Conservation (phyloP, 345 rosid species). For the Eucalyptus melliodora region DNA sequence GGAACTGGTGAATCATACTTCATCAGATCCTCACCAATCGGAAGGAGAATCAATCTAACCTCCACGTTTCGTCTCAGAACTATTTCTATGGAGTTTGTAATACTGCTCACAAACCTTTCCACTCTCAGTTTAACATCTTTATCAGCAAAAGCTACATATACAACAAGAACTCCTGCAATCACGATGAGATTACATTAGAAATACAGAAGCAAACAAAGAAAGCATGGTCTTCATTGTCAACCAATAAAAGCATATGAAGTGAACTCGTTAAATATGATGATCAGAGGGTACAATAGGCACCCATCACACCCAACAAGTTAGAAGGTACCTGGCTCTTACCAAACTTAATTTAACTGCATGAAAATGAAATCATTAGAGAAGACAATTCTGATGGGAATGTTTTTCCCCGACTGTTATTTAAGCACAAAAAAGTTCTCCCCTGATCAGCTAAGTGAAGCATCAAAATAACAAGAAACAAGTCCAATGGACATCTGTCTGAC, state of each 20-base stretch:
- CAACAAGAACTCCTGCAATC: conserved; percentile 65
- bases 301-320: neutral
- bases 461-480: neutral
- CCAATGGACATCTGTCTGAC: neutral
- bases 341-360: neutral
- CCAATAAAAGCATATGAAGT: neutral
- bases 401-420: neutral
- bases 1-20: conserved; percentile 6
- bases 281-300: neutral
- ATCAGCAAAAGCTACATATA: conserved; percentile 62
- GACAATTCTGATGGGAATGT: neutral
- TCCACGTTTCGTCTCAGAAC: conserved; percentile 77
- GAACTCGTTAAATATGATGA: neutral
- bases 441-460: neutral
- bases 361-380: neutral
- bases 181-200: neutral
- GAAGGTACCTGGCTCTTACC: neutral
- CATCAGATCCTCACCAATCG: conserved; percentile 31
- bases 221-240: neutral
- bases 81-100: conserved; percentile 85
- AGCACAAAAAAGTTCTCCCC: neutral
- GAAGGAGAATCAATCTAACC: conserved; percentile 61
- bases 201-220: neutral
- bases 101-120: conserved; percentile 89
- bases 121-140: conserved; percentile 65